phyloP scores from a whole-genome alignment of 805 yeast species.

The Yarrowia sp. region DNA sequence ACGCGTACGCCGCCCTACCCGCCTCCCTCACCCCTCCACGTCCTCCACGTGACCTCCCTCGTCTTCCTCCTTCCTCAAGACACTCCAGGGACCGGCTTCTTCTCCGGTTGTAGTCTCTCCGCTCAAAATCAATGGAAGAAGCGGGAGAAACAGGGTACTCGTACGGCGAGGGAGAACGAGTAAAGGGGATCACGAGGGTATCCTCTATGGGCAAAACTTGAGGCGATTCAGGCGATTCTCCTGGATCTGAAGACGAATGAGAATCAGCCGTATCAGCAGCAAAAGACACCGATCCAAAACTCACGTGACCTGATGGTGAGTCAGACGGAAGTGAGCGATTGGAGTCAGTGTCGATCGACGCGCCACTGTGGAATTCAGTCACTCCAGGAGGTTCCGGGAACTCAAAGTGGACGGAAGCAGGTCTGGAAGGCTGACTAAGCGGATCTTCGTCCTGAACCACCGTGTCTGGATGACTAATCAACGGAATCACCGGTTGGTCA shows the following conservation, averaged over 20 bases:
- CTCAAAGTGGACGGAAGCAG: neutral
- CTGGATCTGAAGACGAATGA: neutral
- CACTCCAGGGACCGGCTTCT: constrained; percentile 6
- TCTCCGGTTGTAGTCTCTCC: constrained; percentile 2
- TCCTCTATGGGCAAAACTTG: constrained; percentile 7
- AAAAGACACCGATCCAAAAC: constrained; percentile 6
- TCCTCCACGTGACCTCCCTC: neutral
- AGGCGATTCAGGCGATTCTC: constrained; percentile 4
- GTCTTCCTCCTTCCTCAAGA: neutral
- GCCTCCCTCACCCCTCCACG: neutral
- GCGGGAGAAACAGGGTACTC: constrained; percentile 12
- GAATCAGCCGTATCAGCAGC: neutral
- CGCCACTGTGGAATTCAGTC: neutral
- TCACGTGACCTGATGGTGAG: neutral
- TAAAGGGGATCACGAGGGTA: constrained; percentile 12
- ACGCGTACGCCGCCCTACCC: neutral
- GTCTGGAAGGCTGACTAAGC: no score
- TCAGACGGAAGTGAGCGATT: neutral
- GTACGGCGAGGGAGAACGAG: constrained; percentile 9
- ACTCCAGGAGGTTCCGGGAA: neutral
- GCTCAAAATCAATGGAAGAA: neutral
- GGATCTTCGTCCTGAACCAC: no score
- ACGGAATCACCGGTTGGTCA: neutral
- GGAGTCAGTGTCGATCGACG: neutral
- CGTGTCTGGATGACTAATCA: neutral